Conservation (phyloP, 495 filamentous ascomycete species). For the Lasiosphaeria ovina region DNA sequence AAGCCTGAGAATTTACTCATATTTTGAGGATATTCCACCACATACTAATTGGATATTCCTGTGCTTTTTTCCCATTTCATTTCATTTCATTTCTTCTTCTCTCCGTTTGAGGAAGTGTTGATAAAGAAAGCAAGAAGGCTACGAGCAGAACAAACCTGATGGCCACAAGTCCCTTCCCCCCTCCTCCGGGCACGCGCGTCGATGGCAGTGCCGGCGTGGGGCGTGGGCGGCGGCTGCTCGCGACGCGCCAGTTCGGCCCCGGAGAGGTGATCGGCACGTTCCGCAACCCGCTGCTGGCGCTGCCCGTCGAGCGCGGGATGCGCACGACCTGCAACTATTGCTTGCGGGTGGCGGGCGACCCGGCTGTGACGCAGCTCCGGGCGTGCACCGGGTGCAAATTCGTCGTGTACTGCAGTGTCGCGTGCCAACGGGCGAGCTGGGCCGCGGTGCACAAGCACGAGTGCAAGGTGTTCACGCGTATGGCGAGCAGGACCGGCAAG, state of each 20-base stretch:
- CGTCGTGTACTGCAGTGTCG: constrained; percentile 50
- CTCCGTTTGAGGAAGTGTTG: no score
- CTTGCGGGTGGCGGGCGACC: constrained; percentile 23
- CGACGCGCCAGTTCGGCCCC: constrained; percentile 32
- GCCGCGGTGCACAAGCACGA: constrained; percentile 48
- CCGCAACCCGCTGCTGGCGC: constrained; percentile 37
- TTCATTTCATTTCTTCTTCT: no score
- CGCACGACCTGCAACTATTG: constrained; percentile 44
- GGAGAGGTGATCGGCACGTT: constrained; percentile 45
- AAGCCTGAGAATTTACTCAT: no score
- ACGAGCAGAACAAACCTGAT: no score
- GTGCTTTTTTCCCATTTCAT: no score
- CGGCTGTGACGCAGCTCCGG: constrained; percentile 26
- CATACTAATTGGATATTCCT: no score
- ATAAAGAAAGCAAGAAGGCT: no score
- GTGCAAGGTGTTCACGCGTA: constrained; percentile 45
- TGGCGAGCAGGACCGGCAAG: constrained; percentile 20
- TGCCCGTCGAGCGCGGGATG: constrained; percentile 40
- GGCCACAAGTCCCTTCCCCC: neutral
- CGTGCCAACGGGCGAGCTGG: constrained; percentile 60
- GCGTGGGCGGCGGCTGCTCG: constrained; percentile 38
- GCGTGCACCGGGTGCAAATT: constrained; percentile 51
- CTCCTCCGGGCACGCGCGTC: constrained; percentile 1
- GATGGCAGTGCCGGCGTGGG: constrained; percentile 3
- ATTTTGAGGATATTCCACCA: no score